Evolutionary conservation across 176 grass and related monocot species (phyloP).

Genomic region (Carex myosuroides): DNA sequence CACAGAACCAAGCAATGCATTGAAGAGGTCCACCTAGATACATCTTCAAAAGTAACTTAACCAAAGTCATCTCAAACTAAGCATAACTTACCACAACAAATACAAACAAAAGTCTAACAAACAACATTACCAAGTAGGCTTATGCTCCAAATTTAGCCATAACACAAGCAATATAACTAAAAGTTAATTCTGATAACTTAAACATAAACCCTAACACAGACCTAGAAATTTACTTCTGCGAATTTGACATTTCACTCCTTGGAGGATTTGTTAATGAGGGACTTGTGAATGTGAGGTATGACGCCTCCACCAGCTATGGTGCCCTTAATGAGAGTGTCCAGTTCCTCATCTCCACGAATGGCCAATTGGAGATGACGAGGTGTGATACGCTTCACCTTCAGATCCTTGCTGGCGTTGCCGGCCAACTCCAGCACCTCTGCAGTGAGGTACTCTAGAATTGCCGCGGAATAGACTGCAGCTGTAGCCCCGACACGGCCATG

Average conservation of each 20-base stretch:
- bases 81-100: slow-evolving; percentile 8
- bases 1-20: neutral
- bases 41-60: neutral
- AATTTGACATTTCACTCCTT: slow-evolving; percentile 35
- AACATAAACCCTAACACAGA: slow-evolving; percentile 4
- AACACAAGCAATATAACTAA: neutral
- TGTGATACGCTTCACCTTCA: slow-evolving; percentile 76
- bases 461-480: slow-evolving; percentile 58
- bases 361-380: slow-evolving; percentile 77
- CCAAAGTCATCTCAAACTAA: slow-evolving; percentile 8
- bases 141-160: neutral
- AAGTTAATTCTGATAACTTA: neutral
- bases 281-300: slow-evolving; percentile 69
- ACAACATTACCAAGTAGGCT: neutral
- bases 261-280: slow-evolving; percentile 61
- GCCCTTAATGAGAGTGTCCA: slow-evolving; percentile 69
- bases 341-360: slow-evolving; percentile 64
- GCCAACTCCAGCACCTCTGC: slow-evolving; percentile 63
- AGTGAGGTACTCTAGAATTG: slow-evolving; percentile 69
- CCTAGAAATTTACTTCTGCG: neutral
- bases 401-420: slow-evolving; percentile 73
- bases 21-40: neutral
- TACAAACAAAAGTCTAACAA: neutral
- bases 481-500: slow-evolving; percentile 67
- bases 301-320: slow-evolving; percentile 69